These are phyloP conservation scores for Nidula microcarpa DNA, from an alignment of 768 basidiomycete species.

Conservation along the genomic window DNA sequence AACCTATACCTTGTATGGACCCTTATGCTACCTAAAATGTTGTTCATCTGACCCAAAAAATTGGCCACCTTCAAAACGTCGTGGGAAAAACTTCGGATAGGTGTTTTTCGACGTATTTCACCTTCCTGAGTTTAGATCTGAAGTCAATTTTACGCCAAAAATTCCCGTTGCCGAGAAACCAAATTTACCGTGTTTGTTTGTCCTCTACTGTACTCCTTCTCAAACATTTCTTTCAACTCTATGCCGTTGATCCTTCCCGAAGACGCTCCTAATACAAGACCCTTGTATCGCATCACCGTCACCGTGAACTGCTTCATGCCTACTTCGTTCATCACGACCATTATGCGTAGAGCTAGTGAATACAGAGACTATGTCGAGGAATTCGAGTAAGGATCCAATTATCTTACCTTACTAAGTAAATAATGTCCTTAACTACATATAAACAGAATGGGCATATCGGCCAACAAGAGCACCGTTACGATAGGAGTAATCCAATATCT, in stretches of 20 bases:
- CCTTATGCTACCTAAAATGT: too few species aligned
- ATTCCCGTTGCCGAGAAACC: too few species aligned
- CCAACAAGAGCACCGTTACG: not conserved
- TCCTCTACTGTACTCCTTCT: not conserved
- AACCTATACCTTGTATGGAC: too few species aligned
- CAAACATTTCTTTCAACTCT: slow-evolving; percentile 4
- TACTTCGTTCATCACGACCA: slow-evolving; percentile 26
- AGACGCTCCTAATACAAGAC: slow-evolving; percentile 12
- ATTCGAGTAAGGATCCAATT: slow-evolving; percentile 24
- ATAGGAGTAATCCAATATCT: not conserved
- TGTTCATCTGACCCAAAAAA: too few species aligned
- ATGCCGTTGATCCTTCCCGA: slow-evolving; percentile 17
- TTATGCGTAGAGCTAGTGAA: slow-evolving; percentile 21
- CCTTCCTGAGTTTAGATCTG: too few species aligned
- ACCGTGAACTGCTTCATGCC: slow-evolving; percentile 30
- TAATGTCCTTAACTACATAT: not conserved
- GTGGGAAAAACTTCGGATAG: too few species aligned
- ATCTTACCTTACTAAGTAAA: not conserved
- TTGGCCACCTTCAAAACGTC: too few species aligned
- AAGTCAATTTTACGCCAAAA: too few species aligned
- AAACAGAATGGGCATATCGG: slow-evolving; percentile 9
- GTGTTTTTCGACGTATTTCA: too few species aligned
- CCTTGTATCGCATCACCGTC: slow-evolving; percentile 25
- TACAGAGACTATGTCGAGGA: slow-evolving; percentile 26
- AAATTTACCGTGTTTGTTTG: too few species aligned